Percentiles rank a stretch among this genome's conserved stretches.
Conservation (phyloP, 2,329 filamentous ascomycete genomes). For the Arthrobotrys sinensis region DNA sequence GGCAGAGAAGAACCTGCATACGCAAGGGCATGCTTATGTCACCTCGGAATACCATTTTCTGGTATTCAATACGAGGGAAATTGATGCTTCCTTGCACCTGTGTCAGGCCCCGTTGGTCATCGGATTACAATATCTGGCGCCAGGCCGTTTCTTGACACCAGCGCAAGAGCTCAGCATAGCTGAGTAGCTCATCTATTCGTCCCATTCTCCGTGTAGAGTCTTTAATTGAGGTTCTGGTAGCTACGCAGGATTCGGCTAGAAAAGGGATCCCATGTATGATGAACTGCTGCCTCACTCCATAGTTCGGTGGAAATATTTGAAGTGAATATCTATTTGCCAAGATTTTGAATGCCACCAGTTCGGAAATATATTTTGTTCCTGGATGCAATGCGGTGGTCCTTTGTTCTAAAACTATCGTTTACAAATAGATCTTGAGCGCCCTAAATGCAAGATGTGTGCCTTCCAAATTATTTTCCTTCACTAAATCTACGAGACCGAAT, state of each 20-base stretch:
- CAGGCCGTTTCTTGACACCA: background rate
- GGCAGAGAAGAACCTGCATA: no score
- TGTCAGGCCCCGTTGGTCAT: background rate
- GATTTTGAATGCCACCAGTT: background rate
- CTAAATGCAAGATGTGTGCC: background rate
- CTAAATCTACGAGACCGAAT: background rate
- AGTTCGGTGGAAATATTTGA: background rate
- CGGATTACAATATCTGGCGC: background rate
- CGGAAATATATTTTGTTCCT: background rate
- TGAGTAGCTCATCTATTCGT: no score
- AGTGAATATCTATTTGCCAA: background rate
- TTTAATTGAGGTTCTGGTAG: no score
- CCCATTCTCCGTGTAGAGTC: no score
- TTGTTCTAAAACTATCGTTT: no score
- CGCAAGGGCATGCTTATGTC: no score
- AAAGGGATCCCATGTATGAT: background rate
- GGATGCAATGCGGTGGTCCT: slow-evolving; percentile 6
- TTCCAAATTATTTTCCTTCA: background rate
- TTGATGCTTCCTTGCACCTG: background rate
- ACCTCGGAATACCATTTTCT: background rate
- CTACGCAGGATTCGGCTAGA: no score
- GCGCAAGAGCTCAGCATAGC: background rate
- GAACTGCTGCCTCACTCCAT: background rate
- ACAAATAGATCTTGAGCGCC: no score
- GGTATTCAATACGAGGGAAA: background rate